Evolutionary conservation across 106 monocot species (phyloP).

Genomic region (Allium sativum): DNA sequence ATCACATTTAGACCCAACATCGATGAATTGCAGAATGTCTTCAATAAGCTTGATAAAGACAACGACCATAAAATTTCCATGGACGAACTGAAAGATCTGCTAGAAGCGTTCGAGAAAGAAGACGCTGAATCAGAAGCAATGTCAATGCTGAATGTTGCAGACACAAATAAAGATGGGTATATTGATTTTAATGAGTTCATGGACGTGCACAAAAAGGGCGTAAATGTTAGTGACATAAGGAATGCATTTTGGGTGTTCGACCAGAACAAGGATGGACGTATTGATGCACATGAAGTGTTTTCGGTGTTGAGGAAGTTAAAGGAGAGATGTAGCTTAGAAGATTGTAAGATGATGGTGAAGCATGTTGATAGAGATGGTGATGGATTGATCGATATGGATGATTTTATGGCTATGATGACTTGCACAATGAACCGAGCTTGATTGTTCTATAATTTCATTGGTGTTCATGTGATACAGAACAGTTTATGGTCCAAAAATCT

Average conservation of each 20-base stretch:
- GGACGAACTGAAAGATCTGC: constrained; percentile 26
- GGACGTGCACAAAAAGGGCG: constrained; percentile 63
- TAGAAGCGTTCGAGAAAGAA: constrained; percentile 20
- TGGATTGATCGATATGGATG: constrained; percentile 64
- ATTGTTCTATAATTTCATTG: background rate
- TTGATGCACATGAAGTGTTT: constrained; percentile 49
- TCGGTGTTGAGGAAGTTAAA: constrained; percentile 29
- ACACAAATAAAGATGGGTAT: constrained; percentile 26
- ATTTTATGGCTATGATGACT: constrained; percentile 90
- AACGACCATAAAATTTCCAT: constrained; percentile 28
- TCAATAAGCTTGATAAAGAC: constrained; percentile 38
- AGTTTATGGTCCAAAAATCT: too few species aligned
- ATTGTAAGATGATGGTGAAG: constrained; percentile 57
- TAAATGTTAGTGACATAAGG: constrained; percentile 32
- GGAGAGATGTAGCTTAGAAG: constrained; percentile 34
- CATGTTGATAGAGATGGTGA: constrained; percentile 25
- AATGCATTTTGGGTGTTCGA: constrained; percentile 70
- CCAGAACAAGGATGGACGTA: constrained; percentile 51
- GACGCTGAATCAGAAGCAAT: constrained; percentile 18
- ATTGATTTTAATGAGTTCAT: constrained; percentile 64
- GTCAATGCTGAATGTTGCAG: constrained; percentile 26
- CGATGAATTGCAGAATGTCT: constrained; percentile 56
- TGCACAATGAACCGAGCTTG: constrained; percentile 25
- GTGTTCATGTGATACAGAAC: too few species aligned
- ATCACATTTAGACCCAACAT: constrained; percentile 26